phyloP scores from a whole-genome alignment of 805 yeast genomes.

The Citeromyces nyonsensis region DNA sequence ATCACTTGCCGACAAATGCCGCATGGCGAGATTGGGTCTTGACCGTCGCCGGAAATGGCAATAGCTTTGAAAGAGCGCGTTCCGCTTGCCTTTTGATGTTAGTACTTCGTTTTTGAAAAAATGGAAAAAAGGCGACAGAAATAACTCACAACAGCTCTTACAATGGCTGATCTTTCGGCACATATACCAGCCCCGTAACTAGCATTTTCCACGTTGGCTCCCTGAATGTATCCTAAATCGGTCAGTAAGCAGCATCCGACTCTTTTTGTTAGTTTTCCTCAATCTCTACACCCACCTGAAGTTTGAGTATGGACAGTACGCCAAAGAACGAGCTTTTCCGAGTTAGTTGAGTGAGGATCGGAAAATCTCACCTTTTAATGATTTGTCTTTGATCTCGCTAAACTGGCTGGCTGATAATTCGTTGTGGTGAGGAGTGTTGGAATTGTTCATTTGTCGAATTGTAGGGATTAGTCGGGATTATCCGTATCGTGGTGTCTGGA shows the following conservation, averaged over 20 bases:
- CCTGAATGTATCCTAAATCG: slow-evolving; percentile 33
- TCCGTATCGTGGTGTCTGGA: no score
- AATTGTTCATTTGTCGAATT: no score
- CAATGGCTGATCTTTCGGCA: slow-evolving; percentile 60
- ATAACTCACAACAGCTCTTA: slow-evolving; percentile 30
- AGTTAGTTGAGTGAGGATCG: no score
- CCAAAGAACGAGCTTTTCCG: slow-evolving; percentile 25
- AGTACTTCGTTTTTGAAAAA: no score
- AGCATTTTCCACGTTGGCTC: slow-evolving; percentile 92
- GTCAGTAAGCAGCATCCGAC: slow-evolving; percentile 69
- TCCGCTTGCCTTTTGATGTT: not conserved
- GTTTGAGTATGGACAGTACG: slow-evolving; percentile 63
- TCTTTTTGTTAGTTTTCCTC: slow-evolving; percentile 13
- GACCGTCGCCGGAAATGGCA: slow-evolving; percentile 51
- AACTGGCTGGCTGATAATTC: no score
- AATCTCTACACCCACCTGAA: slow-evolving; percentile 31
- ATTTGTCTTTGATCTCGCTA: no score
- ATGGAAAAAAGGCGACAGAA: no score
- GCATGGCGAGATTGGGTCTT: slow-evolving; percentile 64
- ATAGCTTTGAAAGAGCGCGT: slow-evolving; percentile 30
- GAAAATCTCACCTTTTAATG: no score
- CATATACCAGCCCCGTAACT: slow-evolving; percentile 68
- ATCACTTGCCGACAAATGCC: slow-evolving; percentile 89
- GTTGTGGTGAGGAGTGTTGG: no score
- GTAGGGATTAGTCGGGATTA: not conserved